These are phyloP conservation scores for Stipa capillata DNA, from an alignment of 176 grass and related monocot species.

Conservation along the genomic window DNA sequence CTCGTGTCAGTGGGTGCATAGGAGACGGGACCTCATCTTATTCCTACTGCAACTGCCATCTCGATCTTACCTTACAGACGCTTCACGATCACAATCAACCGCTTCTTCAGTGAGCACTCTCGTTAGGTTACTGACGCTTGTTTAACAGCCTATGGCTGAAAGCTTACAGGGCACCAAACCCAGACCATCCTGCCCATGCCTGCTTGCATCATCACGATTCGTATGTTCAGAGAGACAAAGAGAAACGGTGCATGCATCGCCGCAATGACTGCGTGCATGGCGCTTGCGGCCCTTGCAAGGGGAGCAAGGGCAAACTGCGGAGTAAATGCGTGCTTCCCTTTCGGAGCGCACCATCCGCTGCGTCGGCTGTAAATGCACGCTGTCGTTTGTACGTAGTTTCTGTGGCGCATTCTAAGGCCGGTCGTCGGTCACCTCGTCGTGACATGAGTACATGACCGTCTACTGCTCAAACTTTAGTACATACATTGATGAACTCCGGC, in stretches of 20 bases:
- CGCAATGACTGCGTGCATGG: not conserved
- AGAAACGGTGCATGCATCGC: not conserved
- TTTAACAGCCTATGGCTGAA: not conserved
- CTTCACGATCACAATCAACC: not conserved
- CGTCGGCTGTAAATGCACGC: not conserved
- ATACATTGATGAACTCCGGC: not conserved
- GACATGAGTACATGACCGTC: not conserved
- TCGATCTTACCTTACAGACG: not conserved
- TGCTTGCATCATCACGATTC: not conserved
- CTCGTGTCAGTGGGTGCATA: not conserved
- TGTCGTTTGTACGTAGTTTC: not conserved
- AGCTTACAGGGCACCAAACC: not conserved
- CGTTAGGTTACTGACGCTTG: not conserved
- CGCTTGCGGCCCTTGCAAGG: not conserved
- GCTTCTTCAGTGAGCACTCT: not conserved
- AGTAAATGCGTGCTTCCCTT: constrained; percentile 2
- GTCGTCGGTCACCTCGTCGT: not conserved
- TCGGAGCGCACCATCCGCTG: not conserved
- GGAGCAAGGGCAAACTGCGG: not conserved
- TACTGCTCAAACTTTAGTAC: no score
- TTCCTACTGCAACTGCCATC: not conserved
- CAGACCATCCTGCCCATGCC: not conserved
- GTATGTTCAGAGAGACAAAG: not conserved
- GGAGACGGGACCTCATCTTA: not conserved
- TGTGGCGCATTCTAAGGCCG: not conserved